Conservation (phyloP, 345 rosid species). For the Syzygium oleosum region DNA sequence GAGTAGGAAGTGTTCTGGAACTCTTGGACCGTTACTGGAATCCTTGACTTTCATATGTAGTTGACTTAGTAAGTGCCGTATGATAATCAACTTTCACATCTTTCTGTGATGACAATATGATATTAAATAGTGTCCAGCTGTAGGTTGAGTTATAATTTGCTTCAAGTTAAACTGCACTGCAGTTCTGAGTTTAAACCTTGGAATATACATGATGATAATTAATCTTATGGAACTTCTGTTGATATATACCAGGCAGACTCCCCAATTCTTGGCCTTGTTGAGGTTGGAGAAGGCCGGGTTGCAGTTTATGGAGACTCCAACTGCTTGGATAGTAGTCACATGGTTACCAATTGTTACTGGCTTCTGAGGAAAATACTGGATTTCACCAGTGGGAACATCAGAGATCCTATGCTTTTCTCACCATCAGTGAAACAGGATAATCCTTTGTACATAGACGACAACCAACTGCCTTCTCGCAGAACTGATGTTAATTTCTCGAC, state of each 20-base stretch:
- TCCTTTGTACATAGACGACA: conserved; percentile 51
- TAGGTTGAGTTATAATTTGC: background rate
- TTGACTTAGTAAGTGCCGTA: background rate
- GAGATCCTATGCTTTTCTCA: conserved; percentile 73
- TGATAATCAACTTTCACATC: background rate
- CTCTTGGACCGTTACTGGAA: background rate
- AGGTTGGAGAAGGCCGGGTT: conserved; percentile 67
- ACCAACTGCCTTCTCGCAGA: conserved; percentile 74
- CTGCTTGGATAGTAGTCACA: conserved; percentile 94
- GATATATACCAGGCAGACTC: conserved; percentile 56
- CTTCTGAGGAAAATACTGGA: conserved; percentile 80
- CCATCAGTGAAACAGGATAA: conserved; percentile 37
- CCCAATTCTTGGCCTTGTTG: conserved; percentile 81
- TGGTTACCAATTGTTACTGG: conserved; percentile 98
- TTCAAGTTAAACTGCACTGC: background rate
- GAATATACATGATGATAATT: background rate
- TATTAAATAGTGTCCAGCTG: background rate
- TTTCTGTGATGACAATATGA: background rate
- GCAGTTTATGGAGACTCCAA: conserved; percentile 96
- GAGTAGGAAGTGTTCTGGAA: background rate
- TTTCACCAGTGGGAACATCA: conserved; percentile 57
- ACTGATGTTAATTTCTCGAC: conserved; percentile 80
- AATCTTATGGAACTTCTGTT: background rate
- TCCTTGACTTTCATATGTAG: background rate
- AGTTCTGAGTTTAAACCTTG: background rate